Conservation (phyloP, 106 monocot species). For the Narthecium ossifragum region DNA sequence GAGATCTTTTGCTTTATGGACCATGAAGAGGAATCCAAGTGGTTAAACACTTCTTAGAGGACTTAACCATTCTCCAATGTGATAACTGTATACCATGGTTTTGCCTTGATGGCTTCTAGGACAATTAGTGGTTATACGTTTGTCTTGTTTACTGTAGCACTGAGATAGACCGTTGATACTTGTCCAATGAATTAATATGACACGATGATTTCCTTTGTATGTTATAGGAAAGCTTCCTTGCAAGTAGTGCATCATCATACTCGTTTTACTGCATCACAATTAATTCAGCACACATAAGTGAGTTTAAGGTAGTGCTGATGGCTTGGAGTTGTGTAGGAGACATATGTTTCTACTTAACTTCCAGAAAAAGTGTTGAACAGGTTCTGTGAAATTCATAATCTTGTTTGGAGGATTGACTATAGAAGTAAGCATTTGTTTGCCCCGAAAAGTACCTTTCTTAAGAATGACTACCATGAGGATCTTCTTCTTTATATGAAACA, state of each 20-base stretch:
- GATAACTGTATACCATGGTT: neutral
- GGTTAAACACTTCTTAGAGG: neutral
- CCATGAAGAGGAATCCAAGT: no score
- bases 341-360: slow-evolving; percentile 38
- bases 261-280: slow-evolving; percentile 24
- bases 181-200: neutral
- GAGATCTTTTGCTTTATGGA: no score
- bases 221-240: slow-evolving; percentile 35
- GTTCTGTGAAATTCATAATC: slow-evolving; percentile 22
- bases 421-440: slow-evolving; percentile 21
- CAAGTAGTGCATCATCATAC: slow-evolving; percentile 13
- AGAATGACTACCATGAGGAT: neutral
- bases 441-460: neutral
- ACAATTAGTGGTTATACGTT: neutral
- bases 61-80: neutral
- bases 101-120: neutral
- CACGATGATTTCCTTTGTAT: neutral
- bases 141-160: neutral
- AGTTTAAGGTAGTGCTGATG: slow-evolving; percentile 15
- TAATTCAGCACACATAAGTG: slow-evolving; percentile 5
- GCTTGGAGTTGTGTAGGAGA: slow-evolving; percentile 16
- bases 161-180: neutral
- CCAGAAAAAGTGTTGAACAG: slow-evolving; percentile 25
- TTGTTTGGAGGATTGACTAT: slow-evolving; percentile 29
- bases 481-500: neutral